Evolutionary conservation across 352 stramenopile genomes (phyloP).

Genomic region (Stephanocyclus meneghinianus): DNA sequence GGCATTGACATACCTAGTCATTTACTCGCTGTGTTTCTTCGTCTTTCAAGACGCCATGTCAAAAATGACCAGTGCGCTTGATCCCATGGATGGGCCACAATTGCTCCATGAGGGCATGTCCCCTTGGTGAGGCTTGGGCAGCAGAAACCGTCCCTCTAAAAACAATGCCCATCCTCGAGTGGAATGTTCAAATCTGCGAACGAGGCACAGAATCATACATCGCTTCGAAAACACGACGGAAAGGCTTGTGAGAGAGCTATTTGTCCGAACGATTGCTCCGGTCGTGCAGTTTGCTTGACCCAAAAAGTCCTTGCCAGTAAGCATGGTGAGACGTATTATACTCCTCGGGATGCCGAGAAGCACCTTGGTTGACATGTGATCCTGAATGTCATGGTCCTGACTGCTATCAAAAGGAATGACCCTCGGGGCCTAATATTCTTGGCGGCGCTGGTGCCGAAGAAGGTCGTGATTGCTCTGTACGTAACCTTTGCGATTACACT

Average conservation of each 20-base stretch:
- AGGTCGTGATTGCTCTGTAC: conserved; percentile 82
- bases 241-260: conserved; percentile 89
- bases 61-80: conserved; percentile 45
- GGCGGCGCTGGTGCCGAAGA: conserved; percentile 84
- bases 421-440: conserved; percentile 89
- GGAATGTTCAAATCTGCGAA: conserved; percentile 94
- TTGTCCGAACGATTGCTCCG: conserved; percentile 94
- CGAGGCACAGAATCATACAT: conserved; percentile 82
- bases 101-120: conserved; percentile 80
- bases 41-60: neutral
- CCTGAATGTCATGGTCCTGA: conserved; percentile 91
- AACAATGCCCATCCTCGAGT: conserved; percentile 84
- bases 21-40: neutral
- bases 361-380: conserved; percentile 94
- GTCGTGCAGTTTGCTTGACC: conserved; percentile 90
- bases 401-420: conserved; percentile 92
- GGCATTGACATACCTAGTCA: neutral
- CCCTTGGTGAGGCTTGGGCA: conserved; percentile 71
- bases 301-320: conserved; percentile 85
- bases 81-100: conserved; percentile 72
- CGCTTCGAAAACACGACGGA: conserved; percentile 81
- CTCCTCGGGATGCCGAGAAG: conserved; percentile 90
- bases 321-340: conserved; percentile 47
- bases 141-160: conserved; percentile 59
- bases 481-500: conserved; percentile 81